These are phyloP conservation scores for Helminthosporium solani DNA, from an alignment of 2,329 filamentous ascomycete species.

Conservation along the genomic window DNA sequence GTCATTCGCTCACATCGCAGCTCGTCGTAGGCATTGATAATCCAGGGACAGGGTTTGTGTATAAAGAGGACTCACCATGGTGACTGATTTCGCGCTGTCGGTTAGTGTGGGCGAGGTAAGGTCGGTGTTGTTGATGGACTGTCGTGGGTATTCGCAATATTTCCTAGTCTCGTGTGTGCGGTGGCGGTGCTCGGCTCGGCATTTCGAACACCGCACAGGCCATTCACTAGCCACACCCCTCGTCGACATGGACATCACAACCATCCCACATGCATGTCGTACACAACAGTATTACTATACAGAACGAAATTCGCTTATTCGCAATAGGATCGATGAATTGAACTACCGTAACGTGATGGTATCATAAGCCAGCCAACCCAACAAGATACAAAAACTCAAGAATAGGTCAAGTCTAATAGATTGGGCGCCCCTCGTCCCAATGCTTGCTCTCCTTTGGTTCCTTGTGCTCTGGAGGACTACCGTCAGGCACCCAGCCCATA, in stretches of 20 bases:
- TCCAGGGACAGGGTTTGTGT: slow-evolving; percentile 1
- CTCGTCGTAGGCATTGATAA: slow-evolving; percentile 9
- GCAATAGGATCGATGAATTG: not conserved
- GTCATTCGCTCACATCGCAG: slow-evolving; percentile 33
- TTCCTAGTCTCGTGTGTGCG: slow-evolving; percentile 29
- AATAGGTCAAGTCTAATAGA: slow-evolving; percentile 43
- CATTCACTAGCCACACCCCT: slow-evolving; percentile 20
- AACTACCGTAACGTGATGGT: slow-evolving; percentile 24
- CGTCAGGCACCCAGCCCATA: slow-evolving; percentile 28
- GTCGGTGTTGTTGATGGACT: slow-evolving; percentile 36
- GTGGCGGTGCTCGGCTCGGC: slow-evolving; percentile 27
- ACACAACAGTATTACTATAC: no score
- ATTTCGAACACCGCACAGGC: slow-evolving; percentile 10
- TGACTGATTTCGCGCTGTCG: slow-evolving; percentile 42
- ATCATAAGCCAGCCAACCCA: slow-evolving; percentile 20
- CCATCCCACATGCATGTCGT: no score
- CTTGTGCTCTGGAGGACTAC: slow-evolving; percentile 32
- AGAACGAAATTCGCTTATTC: no score
- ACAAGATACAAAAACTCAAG: slow-evolving; percentile 5
- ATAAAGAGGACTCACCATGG: slow-evolving; percentile 41
- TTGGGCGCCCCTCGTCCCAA: slow-evolving; percentile 52
- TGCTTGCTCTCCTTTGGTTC: slow-evolving; percentile 36
- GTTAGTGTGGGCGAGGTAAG: slow-evolving; percentile 38
- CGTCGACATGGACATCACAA: not conserved
- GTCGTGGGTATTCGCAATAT: slow-evolving; percentile 22